Percentiles rank a stretch among this genome's conserved stretches.
Evolutionary conservation across 1,139 yeast genomes (phyloP).

Genomic region (Lodderomyces margitis): DNA sequence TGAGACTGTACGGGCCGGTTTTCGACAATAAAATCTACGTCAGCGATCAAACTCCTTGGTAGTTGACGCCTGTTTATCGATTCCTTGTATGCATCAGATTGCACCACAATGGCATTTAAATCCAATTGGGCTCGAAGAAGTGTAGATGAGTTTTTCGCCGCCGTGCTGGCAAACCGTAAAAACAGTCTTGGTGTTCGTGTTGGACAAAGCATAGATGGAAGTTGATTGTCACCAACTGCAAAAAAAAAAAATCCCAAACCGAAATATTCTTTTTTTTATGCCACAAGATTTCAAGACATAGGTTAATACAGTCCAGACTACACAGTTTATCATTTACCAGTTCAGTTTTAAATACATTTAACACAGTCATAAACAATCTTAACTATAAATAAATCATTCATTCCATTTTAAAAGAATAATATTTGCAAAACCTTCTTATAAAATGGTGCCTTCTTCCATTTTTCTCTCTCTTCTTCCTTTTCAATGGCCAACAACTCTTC

Average conservation of each 20-base stretch:
- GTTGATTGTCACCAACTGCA: too few relatives aligned
- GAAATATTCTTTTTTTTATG: too few relatives aligned
- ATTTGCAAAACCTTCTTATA: conserved; percentile 24
- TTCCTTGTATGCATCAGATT: conserved; percentile 36
- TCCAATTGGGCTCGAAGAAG: conserved; percentile 31
- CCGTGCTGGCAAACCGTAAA: conserved; percentile 7
- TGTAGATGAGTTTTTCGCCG: conserved; percentile 12
- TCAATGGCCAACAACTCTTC: conserved; percentile 38
- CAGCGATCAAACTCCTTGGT: conserved; percentile 23
- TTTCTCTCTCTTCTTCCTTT: conserved; percentile 32
- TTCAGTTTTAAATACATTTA: conserved; percentile 1
- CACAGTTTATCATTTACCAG: too few relatives aligned
- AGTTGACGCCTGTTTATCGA: conserved; percentile 50
- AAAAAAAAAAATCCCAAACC: too few relatives aligned
- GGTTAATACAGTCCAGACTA: too few relatives aligned
- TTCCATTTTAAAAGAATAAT: conserved; percentile 19
- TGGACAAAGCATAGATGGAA: background rate
- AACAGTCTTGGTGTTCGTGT: background rate
- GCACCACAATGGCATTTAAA: conserved; percentile 42
- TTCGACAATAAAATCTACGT: conserved; percentile 32
- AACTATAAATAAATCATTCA: background rate
- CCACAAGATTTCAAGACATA: too few relatives aligned
- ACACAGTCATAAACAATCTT: background rate
- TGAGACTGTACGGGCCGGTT: conserved; percentile 26
- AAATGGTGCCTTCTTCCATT: conserved; percentile 23